phyloP scores from a whole-genome alignment of 2,329 filamentous ascomycete species.

The Penicillium sp. region DNA sequence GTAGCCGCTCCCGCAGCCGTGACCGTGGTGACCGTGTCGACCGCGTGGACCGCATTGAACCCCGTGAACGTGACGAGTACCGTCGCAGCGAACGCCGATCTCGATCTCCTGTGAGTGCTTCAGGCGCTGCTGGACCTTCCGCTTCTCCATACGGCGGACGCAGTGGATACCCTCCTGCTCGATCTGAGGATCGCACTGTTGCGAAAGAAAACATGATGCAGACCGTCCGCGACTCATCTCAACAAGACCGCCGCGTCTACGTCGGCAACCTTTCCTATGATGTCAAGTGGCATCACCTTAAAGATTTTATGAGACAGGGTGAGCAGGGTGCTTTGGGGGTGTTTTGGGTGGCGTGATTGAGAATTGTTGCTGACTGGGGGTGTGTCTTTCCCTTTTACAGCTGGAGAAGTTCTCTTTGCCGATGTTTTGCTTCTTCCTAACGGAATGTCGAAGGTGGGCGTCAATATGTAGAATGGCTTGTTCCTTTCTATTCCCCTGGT shows the following conservation, averaged over 20 bases:
- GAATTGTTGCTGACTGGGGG: conserved; percentile 19
- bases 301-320: conserved; percentile 99
- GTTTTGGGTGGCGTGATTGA: conserved; percentile 17
- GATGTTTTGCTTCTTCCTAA: conserved; percentile 99
- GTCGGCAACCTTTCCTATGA: conserved; percentile 99
- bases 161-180: conserved; percentile 64
- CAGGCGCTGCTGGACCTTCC: conserved; percentile 69
- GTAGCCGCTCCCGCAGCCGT: conserved; percentile 75
- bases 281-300: conserved; percentile 99
- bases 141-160: conserved; percentile 60
- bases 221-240: conserved; percentile 88
- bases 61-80: conserved; percentile 61
- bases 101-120: conserved; percentile 81
- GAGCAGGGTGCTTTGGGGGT: conserved; percentile 45
- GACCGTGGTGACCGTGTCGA: not conserved
- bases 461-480: conserved; percentile 87
- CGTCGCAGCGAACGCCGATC: conserved; percentile 74
- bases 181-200: conserved; percentile 80
- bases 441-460: conserved; percentile 99
- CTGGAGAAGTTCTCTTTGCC: conserved; percentile 98
- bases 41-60: not conserved
- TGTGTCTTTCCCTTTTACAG: conserved; percentile 52
- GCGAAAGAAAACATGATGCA: conserved; percentile 96
- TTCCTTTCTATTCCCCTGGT: conserved; percentile 61
- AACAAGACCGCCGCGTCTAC: conserved; percentile 98